These are phyloP conservation scores for Liriodendron chinense DNA, from an alignment of 164 flowering plant species.

Conservation along the genomic window DNA sequence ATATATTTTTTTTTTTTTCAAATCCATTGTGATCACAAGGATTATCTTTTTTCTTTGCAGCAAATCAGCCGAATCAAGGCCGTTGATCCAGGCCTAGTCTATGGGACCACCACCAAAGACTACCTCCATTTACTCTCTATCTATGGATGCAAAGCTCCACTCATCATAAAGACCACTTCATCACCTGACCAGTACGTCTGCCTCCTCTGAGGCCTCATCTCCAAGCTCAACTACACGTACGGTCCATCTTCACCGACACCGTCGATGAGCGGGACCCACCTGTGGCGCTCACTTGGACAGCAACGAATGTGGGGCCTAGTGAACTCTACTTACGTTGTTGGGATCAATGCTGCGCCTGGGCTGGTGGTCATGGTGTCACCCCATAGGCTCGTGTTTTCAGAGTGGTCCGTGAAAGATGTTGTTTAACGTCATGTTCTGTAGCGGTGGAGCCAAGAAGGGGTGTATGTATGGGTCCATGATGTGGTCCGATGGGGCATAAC, in stretches of 20 bases:
- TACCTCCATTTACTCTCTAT: slow-evolving; percentile 63
- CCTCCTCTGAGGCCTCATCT: slow-evolving; percentile 42
- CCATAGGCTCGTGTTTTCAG: slow-evolving; percentile 36
- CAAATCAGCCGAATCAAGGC: slow-evolving; percentile 66
- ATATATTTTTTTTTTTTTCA: too few species aligned
- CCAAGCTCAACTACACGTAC: slow-evolving; percentile 75
- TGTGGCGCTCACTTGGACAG: slow-evolving; percentile 37
- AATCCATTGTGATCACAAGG: too few species aligned
- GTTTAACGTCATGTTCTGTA: slow-evolving; percentile 44
- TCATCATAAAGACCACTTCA: slow-evolving; percentile 43
- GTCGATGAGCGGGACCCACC: slow-evolving; percentile 23
- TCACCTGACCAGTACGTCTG: slow-evolving; percentile 60
- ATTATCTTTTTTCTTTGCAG: too few species aligned
- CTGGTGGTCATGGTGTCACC: slow-evolving; percentile 52
- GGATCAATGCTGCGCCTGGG: slow-evolving; percentile 38
- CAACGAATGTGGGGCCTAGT: slow-evolving; percentile 58
- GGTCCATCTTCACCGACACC: slow-evolving; percentile 58
- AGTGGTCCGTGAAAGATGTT: slow-evolving; percentile 25
- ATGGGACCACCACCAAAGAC: slow-evolving; percentile 54
- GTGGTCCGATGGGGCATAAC: slow-evolving; percentile 60
- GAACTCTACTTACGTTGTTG: slow-evolving; percentile 47
- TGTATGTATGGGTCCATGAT: slow-evolving; percentile 61
- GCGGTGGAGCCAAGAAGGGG: slow-evolving; percentile 39
- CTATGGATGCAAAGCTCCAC: slow-evolving; percentile 47
- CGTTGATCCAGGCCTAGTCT: slow-evolving; percentile 71